Conservation (phyloP, 768 basidiomycete species). For the Boletus rubropictus region DNA sequence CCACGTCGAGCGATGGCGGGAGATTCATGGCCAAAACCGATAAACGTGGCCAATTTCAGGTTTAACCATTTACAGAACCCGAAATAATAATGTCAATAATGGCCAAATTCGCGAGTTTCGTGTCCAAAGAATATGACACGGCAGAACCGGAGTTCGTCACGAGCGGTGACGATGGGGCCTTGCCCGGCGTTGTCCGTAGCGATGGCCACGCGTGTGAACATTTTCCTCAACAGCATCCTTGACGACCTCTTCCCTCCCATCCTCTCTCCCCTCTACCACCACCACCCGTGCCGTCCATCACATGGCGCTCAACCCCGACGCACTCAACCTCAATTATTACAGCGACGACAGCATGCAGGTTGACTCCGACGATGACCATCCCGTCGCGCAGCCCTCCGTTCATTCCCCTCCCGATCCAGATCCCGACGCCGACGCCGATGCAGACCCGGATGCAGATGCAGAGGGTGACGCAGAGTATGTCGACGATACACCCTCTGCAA, state of each 20-base stretch:
- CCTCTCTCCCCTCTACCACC: conserved; percentile 34
- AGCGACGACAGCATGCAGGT: conserved; percentile 62
- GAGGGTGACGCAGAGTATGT: conserved; percentile 41
- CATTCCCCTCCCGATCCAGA: conserved; percentile 27
- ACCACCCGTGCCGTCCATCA: conserved; percentile 22
- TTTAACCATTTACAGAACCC: conserved; percentile 1
- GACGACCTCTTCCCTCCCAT: conserved; percentile 33
- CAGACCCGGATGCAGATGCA: conserved; percentile 40
- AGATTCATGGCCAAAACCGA: conserved; percentile 5
- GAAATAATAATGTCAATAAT: conserved; percentile 7
- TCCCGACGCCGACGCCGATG: conserved; percentile 58
- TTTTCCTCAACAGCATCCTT: conserved; percentile 39
- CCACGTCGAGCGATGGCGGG: background rate
- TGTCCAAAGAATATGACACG: conserved; percentile 30
- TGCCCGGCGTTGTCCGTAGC: conserved; percentile 39
- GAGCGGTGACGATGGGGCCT: conserved; percentile 40
- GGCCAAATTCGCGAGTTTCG: conserved; percentile 18
- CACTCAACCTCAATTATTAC: conserved; percentile 51
- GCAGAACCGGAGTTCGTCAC: conserved; percentile 36
- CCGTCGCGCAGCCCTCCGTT: conserved; percentile 8
- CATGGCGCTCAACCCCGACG: conserved; percentile 36
- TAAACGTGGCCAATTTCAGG: background rate
- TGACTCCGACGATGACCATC: conserved; percentile 51
- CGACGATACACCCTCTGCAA: conserved; percentile 34
- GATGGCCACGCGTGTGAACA: conserved; percentile 39